phyloP scores from a whole-genome alignment of 495 filamentous ascomycete genomes.

The Hyaloscypha bicolor region DNA sequence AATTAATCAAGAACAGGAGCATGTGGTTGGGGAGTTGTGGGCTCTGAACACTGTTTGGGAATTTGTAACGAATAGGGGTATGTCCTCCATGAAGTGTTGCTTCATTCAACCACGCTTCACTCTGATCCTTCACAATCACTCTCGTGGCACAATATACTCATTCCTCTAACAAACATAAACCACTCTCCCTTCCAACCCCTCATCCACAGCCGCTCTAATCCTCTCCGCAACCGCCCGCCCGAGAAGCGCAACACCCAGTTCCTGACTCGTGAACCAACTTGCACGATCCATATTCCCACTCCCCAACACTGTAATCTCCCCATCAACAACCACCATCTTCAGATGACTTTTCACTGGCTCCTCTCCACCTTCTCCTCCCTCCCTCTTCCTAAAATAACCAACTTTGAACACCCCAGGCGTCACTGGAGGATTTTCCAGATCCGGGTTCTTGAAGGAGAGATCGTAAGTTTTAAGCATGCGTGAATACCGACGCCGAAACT shows the following conservation, averaged over 20 bases:
- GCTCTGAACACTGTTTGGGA: too few relatives aligned
- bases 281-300: constrained; percentile 78
- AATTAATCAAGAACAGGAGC: too few relatives aligned
- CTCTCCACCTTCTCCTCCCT: constrained; percentile 26
- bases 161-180: not conserved
- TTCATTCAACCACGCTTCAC: too few relatives aligned
- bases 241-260: constrained; percentile 70
- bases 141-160: not conserved
- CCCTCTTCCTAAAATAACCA: constrained; percentile 44
- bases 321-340: constrained; percentile 68
- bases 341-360: constrained; percentile 71
- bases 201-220: constrained; percentile 45
- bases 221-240: constrained; percentile 44
- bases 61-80: not conserved
- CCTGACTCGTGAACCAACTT: constrained; percentile 77
- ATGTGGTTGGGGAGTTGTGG: too few relatives aligned
- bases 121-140: too few relatives aligned
- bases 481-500: constrained; percentile 50
- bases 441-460: not conserved
- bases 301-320: constrained; percentile 60
- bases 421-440: constrained; percentile 8
- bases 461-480: constrained; percentile 27
- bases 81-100: not conserved
- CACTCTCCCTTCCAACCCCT: constrained; percentile 41
- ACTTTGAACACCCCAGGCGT: constrained; percentile 46